Evolutionary conservation across 345 rosid genomes (phyloP).

Genomic region (Syzygium aromaticum): DNA sequence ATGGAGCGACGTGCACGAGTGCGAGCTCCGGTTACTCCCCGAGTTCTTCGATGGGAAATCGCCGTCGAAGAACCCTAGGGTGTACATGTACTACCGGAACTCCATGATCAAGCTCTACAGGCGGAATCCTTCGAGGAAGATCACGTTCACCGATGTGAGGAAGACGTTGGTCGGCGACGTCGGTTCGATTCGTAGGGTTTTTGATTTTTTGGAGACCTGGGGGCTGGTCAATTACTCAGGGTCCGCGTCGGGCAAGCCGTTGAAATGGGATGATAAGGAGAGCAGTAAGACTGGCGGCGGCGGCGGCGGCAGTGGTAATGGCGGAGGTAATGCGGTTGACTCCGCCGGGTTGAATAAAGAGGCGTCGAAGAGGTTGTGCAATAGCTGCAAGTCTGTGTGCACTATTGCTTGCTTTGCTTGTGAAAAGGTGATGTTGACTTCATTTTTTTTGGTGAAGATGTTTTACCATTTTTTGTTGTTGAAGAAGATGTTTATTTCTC

Average conservation of each 20-base stretch:
- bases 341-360: slow-evolving; percentile 22
- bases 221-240: slow-evolving; percentile 69
- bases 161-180: slow-evolving; percentile 76
- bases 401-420: slow-evolving; percentile 79
- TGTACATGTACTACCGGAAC: slow-evolving; percentile 62
- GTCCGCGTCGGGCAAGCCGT: slow-evolving; percentile 39
- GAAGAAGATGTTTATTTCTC: background rate
- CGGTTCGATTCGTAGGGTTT: slow-evolving; percentile 83
- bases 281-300: slow-evolving; percentile 21
- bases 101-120: slow-evolving; percentile 63
- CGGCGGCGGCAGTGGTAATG: background rate
- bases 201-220: slow-evolving; percentile 88
- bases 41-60: slow-evolving; percentile 68
- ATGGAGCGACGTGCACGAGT: slow-evolving; percentile 45
- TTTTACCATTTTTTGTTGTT: background rate
- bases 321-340: slow-evolving; percentile 12
- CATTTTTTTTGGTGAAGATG: background rate
- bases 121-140: slow-evolving; percentile 48
- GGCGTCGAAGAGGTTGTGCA: slow-evolving; percentile 49
- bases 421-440: slow-evolving; percentile 53
- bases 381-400: slow-evolving; percentile 77
- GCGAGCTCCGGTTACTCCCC: slow-evolving; percentile 68
- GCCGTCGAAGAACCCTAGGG: slow-evolving; percentile 51
- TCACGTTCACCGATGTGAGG: slow-evolving; percentile 79
- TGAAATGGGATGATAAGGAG: slow-evolving; percentile 92